Base-by-base conservation (phyloP, 768 basidiomycete genomes). In the Pholiota microspora region DNA sequence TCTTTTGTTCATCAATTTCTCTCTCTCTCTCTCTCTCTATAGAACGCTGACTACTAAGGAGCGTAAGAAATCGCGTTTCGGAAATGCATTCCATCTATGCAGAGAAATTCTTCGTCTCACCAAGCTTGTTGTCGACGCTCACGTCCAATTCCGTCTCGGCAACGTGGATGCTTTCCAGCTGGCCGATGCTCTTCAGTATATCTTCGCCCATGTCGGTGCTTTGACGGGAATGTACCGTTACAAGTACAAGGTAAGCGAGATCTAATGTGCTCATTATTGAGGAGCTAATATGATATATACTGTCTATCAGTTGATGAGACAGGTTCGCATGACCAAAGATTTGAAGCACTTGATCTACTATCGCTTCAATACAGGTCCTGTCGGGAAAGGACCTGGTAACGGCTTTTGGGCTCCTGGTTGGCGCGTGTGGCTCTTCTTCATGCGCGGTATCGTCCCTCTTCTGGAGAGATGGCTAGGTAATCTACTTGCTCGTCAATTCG, bases 341-440 rank as follows among this genome's bases (percentile, higher is more conserved):
- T 71, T 98, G 69, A 99, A 99, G 79, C 95, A 98, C 68, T 75
- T 98, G 63, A 95, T 97, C 72, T 96, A 96, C 77, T 96, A 96
- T 67, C 92, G 94, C 56, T 99, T 99, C 84, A 99, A 99, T 77
- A 98, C 97, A 36, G 97, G 97, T 58, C 97, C 97, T 57, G 97
- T 99, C 46, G 97, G 97, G 21, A 99, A 99, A 71, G 97, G 97
- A 62, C 97, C 97, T 46, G 97, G 97, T 62, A 93, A 92, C 66
- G 97, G 97, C 54, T 98, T 99, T 80, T 99, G 97, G 97, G 94
- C 95, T 46, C 97, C 97, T 29, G 97, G 97, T 32, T 99, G 97
- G 97, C 83, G 97, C 53, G 97, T 99, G 16, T 99, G 97, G 97
- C 73, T 99, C 53, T 99, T 98, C 79, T 99, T 99, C 81, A 91